Base-by-base conservation (phyloP, 2,329 filamentous ascomycete species). In the Keithomyces neogunnii region DNA sequence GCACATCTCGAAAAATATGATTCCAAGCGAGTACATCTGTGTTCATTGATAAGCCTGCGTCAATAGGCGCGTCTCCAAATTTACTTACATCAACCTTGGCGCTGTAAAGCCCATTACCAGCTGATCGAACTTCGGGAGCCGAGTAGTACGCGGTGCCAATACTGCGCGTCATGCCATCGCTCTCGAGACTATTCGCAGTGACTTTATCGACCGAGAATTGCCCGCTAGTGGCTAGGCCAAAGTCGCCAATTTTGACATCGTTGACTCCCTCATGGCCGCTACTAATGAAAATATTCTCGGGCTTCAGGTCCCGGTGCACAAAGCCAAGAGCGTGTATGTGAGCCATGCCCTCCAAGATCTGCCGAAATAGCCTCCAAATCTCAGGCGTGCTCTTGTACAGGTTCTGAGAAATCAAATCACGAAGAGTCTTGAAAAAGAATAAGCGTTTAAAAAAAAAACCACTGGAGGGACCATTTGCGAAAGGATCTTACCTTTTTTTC, bases 1-100 rank as follows among this genome's bases (percentile, higher is more conserved):
- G 62, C 88, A 95, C 93, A 99, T 99, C 68, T 99, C 93, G 59
- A 96, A 97, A 70, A 99, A 95, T 52, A 99, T 97, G 56, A 99
- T 88, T 0, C 93, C 93, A 42, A 99, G 76, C 0, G 92, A 96
- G 65, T 93, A 99, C 92, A 99, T 97, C 78, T 84, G 51, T 8
- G 19, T 19, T 19, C 6, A 1, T 29, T 28, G 39, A 26, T 59
- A 50, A 54, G 46, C n/a, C 9, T 26, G 4, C 28, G 3, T 44
- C 5, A 30, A 30, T 53, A 46, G 35, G 44, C 32, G n/a, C 11
- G 2, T 19, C 19, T 19, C 19, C 7, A 13, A 28, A 28, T 9
- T 9, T 40, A 74, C 82, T 73, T 68, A 85, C 82, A 71, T 99
- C 93, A 1, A 97, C 91, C 67, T 96, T 97, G 52, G 89, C 85